A percentile compares a stretch with the other conserved stretches of the same genome.
phyloP scores from a whole-genome alignment of 345 rosid genomes.

The Brassica carinata region DNA sequence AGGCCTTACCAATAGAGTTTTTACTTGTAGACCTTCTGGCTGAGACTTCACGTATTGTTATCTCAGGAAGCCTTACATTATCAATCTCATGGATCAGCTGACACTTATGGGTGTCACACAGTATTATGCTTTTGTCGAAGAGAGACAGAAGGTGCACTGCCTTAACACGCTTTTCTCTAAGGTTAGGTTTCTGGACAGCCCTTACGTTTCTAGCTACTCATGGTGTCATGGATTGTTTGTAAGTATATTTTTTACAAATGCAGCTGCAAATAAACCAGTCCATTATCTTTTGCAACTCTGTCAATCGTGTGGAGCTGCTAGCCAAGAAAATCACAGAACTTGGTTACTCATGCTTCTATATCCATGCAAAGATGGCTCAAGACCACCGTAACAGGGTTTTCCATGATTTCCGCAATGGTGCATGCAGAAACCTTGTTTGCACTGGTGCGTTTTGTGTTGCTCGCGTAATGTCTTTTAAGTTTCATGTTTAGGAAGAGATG shows the following conservation, averaged over 20 bases:
- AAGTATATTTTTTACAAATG: conserved; percentile 16
- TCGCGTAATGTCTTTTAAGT: neutral
- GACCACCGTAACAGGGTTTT: conserved; percentile 98
- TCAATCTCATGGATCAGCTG: conserved; percentile 99
- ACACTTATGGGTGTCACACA: conserved; percentile 97
- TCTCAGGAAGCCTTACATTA: conserved; percentile 78
- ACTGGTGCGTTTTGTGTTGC: too few relatives aligned
- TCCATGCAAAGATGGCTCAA: conserved; percentile 98
- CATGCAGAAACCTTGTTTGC: conserved; percentile 98
- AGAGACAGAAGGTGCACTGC: conserved; percentile 99
- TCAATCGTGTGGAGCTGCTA: conserved; percentile 90
- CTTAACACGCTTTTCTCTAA: conserved; percentile 97
- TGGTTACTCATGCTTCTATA: conserved; percentile 96
- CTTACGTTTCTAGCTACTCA: too few relatives aligned
- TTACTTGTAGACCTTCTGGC: too few relatives aligned
- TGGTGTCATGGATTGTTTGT: neutral
- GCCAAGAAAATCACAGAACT: conserved; percentile 99
- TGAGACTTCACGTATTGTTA: too few relatives aligned
- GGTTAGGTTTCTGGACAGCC: conserved; percentile 48
- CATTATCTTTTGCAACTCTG: conserved; percentile 97
- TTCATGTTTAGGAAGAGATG: neutral
- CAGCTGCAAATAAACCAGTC: conserved; percentile 99
- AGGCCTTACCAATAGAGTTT: neutral
- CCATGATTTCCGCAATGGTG: conserved; percentile 99
- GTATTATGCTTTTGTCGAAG: conserved; percentile 98